Evolutionary conservation across 208 protist genomes (phyloP), one percentile per base, ranked within the genome.

Genomic region (Leishmania martiniquensis): DNA sequence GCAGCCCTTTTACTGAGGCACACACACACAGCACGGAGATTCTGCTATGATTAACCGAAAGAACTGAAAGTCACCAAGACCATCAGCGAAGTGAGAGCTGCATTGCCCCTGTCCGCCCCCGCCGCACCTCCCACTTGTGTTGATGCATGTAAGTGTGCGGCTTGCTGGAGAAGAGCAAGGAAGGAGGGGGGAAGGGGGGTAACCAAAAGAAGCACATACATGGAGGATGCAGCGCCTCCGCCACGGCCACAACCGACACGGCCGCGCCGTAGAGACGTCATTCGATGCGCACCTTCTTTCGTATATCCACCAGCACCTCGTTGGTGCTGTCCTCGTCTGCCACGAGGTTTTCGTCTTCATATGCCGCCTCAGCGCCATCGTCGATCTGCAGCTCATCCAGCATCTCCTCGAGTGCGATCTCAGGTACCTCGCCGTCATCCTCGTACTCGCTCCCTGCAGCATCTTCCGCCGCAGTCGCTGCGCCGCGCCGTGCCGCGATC

Each of bases 331-430:
- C 54, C 62, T 77, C 79, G 13, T 80, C 76, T 5, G n/a, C 80
- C 49, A 78, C 62, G 39, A 44, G 80, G 63, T 45, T 72, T 13
- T 34, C 47, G 3, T 39, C 81, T 4, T 63, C 75, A 7, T 29
- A 75, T 34, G 52, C 45, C 59, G 83, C 78, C 42, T 66, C 79
- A 1, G 47, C 90, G 52, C 89, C 86, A 47, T 90, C 91, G 57
- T 89, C 87, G 69, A 96, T 87, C 72, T 90, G 79, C 57, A 97
- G 83, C 82, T 97, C 93, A 75, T 97, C 91, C 44, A 97, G 78
- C 82, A 97, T 82, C 83, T 97, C 93, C 74, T 97, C 93, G 45
- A 91, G 63, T 3, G 74, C 73, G 57, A 97, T 88, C 75, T 93
- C 77, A 34, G 91, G 91, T 17, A 84, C 76, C 34, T 92, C 93